These are phyloP conservation scores for Infundibulicybe gibba DNA, from an alignment of 768 basidiomycete species.

Conservation along the genomic window DNA sequence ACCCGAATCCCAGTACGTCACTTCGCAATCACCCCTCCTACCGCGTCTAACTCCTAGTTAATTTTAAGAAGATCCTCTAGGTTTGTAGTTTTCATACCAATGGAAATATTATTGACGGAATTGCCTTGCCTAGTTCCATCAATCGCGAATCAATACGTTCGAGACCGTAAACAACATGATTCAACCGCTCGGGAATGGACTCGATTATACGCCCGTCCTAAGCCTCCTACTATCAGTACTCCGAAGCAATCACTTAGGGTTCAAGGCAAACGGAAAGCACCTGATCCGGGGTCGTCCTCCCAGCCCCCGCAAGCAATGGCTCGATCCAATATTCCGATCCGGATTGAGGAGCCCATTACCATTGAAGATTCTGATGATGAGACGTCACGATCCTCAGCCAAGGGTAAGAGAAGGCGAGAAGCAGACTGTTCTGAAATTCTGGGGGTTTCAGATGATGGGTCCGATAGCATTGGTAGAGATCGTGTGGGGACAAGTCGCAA, in stretches of 20 bases:
- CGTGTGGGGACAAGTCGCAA: too few species aligned
- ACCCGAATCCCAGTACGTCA: conserved; percentile 86
- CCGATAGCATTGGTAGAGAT: too few species aligned
- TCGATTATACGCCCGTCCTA: conserved; percentile 58
- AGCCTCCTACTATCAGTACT: conserved; percentile 28
- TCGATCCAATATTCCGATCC: too few species aligned
- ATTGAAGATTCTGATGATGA: too few species aligned
- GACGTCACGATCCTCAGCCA: too few species aligned
- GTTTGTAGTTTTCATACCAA: conserved; percentile 30
- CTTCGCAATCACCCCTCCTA: background rate
- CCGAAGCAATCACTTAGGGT: conserved; percentile 7
- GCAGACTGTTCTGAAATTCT: too few species aligned
- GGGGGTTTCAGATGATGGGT: too few species aligned
- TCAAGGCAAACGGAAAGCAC: background rate
- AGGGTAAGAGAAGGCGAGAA: too few species aligned
- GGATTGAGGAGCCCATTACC: too few species aligned
- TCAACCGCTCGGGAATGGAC: conserved; percentile 79
- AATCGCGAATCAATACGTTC: conserved; percentile 67
- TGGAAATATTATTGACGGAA: background rate
- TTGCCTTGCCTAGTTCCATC: conserved; percentile 47
- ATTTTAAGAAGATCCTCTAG: conserved; percentile 63
- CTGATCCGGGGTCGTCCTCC: too few species aligned
- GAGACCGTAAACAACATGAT: conserved; percentile 70
- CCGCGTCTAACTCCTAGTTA: conserved; percentile 8
- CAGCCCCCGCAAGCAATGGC: too few species aligned